phyloP scores from a whole-genome alignment of 2,329 filamentous ascomycete species.

The Neofusicoccum cordaticola region DNA sequence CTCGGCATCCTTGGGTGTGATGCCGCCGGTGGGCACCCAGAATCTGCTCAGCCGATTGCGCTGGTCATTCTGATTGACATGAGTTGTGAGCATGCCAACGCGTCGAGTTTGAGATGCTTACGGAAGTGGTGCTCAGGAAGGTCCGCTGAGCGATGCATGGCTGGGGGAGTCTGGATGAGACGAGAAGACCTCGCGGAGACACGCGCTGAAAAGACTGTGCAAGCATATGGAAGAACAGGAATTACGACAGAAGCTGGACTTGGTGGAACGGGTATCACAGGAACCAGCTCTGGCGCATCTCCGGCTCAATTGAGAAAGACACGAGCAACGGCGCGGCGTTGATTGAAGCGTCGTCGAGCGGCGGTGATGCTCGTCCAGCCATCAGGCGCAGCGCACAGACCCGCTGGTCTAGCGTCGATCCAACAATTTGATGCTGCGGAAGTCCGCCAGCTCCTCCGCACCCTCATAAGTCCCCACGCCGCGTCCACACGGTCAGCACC shows the following conservation, averaged over 20 bases:
- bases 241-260: neutral
- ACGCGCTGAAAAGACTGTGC: conserved; percentile 12
- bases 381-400: neutral
- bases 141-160: neutral
- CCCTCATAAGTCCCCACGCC: neutral
- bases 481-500: neutral
- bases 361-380: neutral
- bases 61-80: conserved; percentile 39
- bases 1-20: conserved; percentile 54
- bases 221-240: neutral
- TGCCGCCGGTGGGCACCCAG: conserved; percentile 75
- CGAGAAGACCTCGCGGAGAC: neutral
- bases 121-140: neutral
- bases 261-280: neutral
- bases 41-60: conserved; percentile 66
- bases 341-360: neutral
- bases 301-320: neutral
- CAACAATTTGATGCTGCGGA: conserved; percentile 16
- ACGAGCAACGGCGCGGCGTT: neutral
- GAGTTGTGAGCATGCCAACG: neutral
- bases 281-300: neutral
- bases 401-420: neutral
- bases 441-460: conserved; percentile 14
- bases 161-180: neutral
- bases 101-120: neutral